These are phyloP conservation scores for Smallanthus sonchifolius DNA, from an alignment of 129 eudicot species.

Conservation along the genomic window DNA sequence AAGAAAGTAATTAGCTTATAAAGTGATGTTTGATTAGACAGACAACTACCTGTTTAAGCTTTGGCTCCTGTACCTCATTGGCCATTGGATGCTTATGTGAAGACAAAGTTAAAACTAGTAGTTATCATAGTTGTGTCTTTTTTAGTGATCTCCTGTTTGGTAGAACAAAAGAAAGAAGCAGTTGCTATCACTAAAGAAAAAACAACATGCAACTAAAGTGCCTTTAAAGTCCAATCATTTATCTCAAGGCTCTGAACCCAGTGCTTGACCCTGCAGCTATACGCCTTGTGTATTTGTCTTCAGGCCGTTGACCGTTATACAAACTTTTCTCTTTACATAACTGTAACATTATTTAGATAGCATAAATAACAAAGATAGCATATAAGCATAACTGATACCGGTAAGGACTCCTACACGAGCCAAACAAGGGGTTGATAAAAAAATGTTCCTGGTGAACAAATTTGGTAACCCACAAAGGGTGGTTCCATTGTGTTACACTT, in stretches of 20 bases:
- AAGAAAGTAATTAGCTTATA: conserved; percentile 17
- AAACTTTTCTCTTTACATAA: not conserved
- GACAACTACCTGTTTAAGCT: conserved; percentile 24
- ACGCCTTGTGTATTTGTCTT: no score
- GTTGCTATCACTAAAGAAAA: conserved; percentile 18
- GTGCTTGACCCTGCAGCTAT: no score
- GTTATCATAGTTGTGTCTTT: conserved; percentile 15
- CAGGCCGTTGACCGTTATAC: no score
- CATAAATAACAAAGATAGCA: not conserved
- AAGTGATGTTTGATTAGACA: conserved; percentile 33
- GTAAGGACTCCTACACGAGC: not conserved
- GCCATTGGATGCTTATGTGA: conserved; percentile 16
- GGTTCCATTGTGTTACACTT: not conserved
- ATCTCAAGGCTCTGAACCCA: conserved; percentile 22
- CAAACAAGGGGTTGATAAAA: not conserved
- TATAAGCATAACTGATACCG: not conserved
- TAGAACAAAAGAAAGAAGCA: conserved; percentile 19
- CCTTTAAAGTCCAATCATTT: conserved; percentile 35
- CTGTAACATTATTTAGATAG: not conserved
- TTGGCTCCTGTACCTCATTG: conserved; percentile 13
- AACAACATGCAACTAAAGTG: conserved; percentile 34
- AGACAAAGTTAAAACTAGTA: conserved; percentile 14
- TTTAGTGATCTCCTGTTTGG: conserved; percentile 24
- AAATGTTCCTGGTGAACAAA: not conserved
- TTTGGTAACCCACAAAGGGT: not conserved